Evolutionary conservation across 768 basidiomycete species (phyloP), one percentile per base, ranked within the genome.

Genomic region (Kwoniella sp.): DNA sequence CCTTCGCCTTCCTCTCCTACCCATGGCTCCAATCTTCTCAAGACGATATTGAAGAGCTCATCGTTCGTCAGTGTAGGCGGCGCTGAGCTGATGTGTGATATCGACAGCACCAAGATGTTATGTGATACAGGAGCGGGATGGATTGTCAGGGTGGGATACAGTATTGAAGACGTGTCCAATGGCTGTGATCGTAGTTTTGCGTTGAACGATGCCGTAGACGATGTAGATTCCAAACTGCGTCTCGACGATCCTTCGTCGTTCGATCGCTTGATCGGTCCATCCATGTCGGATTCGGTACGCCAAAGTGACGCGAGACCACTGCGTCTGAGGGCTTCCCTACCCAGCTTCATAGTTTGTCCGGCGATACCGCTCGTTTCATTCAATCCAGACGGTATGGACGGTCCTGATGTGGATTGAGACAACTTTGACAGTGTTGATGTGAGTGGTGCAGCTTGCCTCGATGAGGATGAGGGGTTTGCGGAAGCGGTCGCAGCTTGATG

Each of bases 1-100:
- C 57, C 59, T 33, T 63, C 64, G 22, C 64, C 68, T 57, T 69
- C 68, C 25, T 71, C 73, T 0, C 68, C 68, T 1, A 72, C 68
- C 68, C 67, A 72, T 1, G 70, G 68, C 29, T 70, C 68, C 17
- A 68, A 40, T 24, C 64, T 48, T 4, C 61, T 27, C 9, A 74
- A 40, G 19, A 74, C 24, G 7, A 55, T 46, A 25, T 58, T 50
- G 47, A 63, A 63, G 9, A 70, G 46, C 59, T 67, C 65, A 26
- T 58, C 67, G 29, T 66, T 60, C 1, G 22, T 62, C 27, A 70
- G 33, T 1, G 52, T 63, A 9, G 56, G 50, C 2, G 51, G 60
- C 9, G 58, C 37, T 8, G 24, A 53, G n/a, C 58, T 47, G 33
- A 68, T 46, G 2, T 57, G 33, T 1, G 68, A 40, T 12, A 75